phyloP scores from a whole-genome alignment of 2,329 filamentous ascomycete species.

The Pseudopithomyces chartarum region DNA sequence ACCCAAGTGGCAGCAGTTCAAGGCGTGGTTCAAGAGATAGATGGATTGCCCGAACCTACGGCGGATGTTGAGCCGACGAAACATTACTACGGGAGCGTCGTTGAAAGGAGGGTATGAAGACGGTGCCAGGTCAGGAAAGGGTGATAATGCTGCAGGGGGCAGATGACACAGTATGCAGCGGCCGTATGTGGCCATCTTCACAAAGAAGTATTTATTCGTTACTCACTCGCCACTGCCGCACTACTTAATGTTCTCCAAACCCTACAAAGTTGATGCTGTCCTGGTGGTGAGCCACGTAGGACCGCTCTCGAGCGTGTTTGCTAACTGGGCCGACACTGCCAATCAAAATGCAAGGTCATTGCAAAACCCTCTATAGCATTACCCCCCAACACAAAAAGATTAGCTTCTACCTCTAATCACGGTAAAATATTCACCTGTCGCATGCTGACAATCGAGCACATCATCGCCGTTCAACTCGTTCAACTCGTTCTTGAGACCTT shows the following conservation, averaged over 20 bases:
- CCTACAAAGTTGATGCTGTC: no score
- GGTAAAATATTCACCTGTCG: no score
- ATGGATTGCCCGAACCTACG: not conserved
- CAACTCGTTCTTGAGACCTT: no score
- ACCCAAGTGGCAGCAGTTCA: slow-evolving; percentile 16
- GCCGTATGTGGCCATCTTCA: not conserved
- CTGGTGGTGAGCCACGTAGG: not conserved
- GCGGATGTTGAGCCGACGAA: not conserved
- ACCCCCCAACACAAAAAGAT: no score
- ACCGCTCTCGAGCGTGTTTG: not conserved
- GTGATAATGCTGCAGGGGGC: not conserved
- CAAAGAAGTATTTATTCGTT: not conserved
- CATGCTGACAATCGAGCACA: no score
- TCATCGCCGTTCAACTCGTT: no score
- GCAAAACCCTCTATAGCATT: no score
- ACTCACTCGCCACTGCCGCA: not conserved
- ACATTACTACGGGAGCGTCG: not conserved
- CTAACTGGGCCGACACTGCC: no score
- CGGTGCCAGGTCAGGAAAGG: not conserved
- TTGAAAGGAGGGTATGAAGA: not conserved
- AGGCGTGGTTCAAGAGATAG: slow-evolving; percentile 6
- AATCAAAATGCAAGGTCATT: no score
- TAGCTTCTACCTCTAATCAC: no score
- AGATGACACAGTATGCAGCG: not conserved
- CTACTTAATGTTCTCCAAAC: no score